These are phyloP conservation scores for Blastobotrys ciferrii DNA, from an alignment of 1,139 yeast genomes.

Conservation along the genomic window DNA sequence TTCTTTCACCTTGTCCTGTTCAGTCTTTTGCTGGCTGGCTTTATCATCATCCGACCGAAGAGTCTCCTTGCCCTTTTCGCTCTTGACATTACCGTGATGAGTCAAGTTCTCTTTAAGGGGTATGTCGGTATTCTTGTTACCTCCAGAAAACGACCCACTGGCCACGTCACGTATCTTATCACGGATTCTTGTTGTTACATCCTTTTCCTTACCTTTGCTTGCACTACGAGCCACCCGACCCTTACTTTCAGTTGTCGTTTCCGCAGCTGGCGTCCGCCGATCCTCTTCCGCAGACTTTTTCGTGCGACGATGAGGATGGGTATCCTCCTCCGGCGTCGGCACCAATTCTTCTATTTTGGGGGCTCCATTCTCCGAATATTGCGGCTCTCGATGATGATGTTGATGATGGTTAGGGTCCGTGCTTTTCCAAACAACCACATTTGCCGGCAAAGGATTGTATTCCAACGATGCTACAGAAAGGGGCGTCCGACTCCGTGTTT, in stretches of 20 bases:
- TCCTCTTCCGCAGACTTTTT: no score
- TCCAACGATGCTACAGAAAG: background rate
- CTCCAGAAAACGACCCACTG: background rate
- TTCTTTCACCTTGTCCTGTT: background rate
- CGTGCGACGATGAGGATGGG: background rate
- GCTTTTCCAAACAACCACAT: background rate
- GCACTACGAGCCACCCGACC: background rate
- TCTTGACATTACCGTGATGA: background rate
- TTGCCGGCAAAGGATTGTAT: slow-evolving; percentile 2
- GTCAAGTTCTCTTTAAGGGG: background rate
- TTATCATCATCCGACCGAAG: background rate
- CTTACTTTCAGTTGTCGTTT: background rate
- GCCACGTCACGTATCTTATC: background rate
- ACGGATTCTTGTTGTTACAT: background rate
- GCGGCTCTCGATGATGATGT: background rate
- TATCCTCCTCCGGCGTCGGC: background rate
- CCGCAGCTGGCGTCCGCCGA: background rate
- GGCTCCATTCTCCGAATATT: slow-evolving; percentile 5
- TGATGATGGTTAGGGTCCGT: slow-evolving; percentile 6
- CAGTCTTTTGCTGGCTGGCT: background rate
- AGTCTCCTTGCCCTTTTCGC: background rate
- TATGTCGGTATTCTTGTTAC: background rate
- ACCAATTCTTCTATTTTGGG: slow-evolving; percentile 1
- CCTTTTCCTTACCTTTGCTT: background rate
- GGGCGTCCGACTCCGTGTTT: background rate